phyloP scores from a whole-genome alignment of 139 green algal species.

The Pleodorina starrii region DNA sequence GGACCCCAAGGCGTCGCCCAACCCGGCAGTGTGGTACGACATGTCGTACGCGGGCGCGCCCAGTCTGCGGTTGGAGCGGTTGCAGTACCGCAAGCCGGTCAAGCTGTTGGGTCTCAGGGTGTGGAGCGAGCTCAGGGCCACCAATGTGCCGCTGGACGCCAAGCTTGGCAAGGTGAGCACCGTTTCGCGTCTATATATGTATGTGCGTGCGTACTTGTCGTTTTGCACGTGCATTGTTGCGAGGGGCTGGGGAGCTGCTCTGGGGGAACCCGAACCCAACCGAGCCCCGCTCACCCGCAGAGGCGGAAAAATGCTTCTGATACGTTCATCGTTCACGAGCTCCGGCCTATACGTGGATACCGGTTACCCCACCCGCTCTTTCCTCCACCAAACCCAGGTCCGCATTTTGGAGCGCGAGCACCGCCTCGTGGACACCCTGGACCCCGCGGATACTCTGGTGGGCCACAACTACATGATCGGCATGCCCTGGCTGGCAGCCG shows the following conservation, averaged over 20 bases:
- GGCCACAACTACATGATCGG: conserved; percentile 28
- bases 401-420: conserved; percentile 8
- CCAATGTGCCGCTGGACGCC: conserved; percentile 42
- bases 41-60: not conserved
- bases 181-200: too few species aligned
- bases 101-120: not conserved
- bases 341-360: too few species aligned
- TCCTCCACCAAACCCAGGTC: not conserved
- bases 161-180: conserved; percentile 29
- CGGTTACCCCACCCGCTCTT: too few species aligned
- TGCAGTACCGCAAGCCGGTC: conserved; percentile 16
- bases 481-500: conserved; percentile 35
- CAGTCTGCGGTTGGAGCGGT: conserved; percentile 15
- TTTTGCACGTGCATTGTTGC: too few species aligned
- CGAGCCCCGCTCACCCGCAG: too few species aligned
- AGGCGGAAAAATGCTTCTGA: too few species aligned
- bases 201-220: too few species aligned
- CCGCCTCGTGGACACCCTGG: conserved; percentile 36
- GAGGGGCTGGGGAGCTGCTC: too few species aligned
- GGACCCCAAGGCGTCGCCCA: not conserved
- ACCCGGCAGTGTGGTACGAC: conserved; percentile 22
- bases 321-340: too few species aligned
- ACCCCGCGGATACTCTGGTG: conserved; percentile 28
- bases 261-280: too few species aligned
- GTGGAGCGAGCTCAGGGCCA: conserved; percentile 11